phyloP scores from a whole-genome alignment of 208 protist species.

The Wallacemonas collosoma region DNA sequence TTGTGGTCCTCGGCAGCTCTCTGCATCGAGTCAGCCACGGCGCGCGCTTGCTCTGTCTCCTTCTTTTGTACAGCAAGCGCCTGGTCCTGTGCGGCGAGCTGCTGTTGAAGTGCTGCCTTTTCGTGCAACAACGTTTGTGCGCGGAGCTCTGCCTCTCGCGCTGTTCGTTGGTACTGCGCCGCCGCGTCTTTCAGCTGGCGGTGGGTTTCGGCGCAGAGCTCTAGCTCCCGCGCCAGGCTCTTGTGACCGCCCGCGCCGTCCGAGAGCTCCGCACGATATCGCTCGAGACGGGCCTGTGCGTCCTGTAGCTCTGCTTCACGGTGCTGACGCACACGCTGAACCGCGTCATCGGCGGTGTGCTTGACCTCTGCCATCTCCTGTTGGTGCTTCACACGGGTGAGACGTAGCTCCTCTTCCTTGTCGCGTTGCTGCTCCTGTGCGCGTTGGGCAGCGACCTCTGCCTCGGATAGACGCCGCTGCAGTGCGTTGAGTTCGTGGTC shows the following conservation, averaged over 20 bases:
- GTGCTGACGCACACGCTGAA: constrained; percentile 35
- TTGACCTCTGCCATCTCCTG: constrained; percentile 47
- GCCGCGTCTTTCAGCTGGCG: constrained; percentile 27
- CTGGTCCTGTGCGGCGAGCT: constrained; percentile 20
- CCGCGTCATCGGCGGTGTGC: constrained; percentile 29
- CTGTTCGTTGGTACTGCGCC: constrained; percentile 23
- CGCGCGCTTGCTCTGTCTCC: background rate
- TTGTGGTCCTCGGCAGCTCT: constrained; percentile 14
- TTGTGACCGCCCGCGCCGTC: constrained; percentile 51
- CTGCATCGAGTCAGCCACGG: background rate
- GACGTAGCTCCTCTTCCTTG: constrained; percentile 52
- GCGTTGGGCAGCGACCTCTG: constrained; percentile 26
- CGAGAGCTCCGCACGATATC: constrained; percentile 38
- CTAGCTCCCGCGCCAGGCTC: constrained; percentile 42
- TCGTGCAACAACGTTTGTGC: constrained; percentile 28
- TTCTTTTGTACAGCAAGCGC: background rate
- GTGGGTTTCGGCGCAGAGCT: constrained; percentile 33
- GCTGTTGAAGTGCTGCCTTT: constrained; percentile 20
- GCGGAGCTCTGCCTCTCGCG: constrained; percentile 7
- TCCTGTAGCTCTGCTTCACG: constrained; percentile 55
- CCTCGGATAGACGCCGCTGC: constrained; percentile 37
- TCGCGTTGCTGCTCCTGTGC: constrained; percentile 52
- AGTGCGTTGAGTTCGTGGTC: constrained; percentile 38
- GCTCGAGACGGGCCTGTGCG: constrained; percentile 45
- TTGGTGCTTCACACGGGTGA: constrained; percentile 33